phyloP scores from a whole-genome alignment of 495 filamentous ascomycete genomes.

The Lepraria neglecta region DNA sequence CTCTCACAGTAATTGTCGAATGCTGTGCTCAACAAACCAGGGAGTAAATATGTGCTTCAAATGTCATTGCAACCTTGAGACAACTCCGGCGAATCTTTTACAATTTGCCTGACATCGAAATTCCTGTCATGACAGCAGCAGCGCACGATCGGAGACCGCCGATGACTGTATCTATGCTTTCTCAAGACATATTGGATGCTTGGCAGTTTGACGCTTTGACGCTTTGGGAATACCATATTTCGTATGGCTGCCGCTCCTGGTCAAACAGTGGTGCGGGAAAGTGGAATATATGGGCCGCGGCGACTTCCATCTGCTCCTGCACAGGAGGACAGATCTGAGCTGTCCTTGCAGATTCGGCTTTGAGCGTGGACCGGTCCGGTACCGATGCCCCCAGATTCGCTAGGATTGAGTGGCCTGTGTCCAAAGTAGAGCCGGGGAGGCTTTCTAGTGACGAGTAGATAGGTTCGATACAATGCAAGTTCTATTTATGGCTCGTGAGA shows the following conservation, averaged over 20 bases:
- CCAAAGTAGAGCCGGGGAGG: too few species aligned
- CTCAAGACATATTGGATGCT: not conserved
- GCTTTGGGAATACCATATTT: conserved; percentile 2
- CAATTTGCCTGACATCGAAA: not conserved
- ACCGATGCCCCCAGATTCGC: not conserved
- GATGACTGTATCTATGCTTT: conserved; percentile 6
- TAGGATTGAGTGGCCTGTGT: not conserved
- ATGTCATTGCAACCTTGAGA: not conserved
- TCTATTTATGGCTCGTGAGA: too few species aligned
- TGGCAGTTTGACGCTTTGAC: conserved; percentile 1
- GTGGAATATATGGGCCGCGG: conserved; percentile 8
- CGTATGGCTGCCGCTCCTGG: not conserved
- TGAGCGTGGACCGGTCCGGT: not conserved
- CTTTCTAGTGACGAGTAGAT: too few species aligned
- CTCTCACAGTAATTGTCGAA: not conserved
- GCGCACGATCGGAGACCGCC: conserved; percentile 7
- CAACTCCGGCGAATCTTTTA: not conserved
- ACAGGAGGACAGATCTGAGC: not conserved
- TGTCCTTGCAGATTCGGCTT: not conserved
- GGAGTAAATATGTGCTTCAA: not conserved
- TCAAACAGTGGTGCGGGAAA: not conserved
- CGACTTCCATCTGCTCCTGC: conserved; percentile 4
- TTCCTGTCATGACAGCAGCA: conserved; percentile 3
- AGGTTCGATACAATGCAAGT: too few species aligned
- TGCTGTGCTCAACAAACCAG: not conserved